Base-by-base conservation (phyloP, 2,329 filamentous ascomycete genomes). In the Aschersonia sp. region DNA sequence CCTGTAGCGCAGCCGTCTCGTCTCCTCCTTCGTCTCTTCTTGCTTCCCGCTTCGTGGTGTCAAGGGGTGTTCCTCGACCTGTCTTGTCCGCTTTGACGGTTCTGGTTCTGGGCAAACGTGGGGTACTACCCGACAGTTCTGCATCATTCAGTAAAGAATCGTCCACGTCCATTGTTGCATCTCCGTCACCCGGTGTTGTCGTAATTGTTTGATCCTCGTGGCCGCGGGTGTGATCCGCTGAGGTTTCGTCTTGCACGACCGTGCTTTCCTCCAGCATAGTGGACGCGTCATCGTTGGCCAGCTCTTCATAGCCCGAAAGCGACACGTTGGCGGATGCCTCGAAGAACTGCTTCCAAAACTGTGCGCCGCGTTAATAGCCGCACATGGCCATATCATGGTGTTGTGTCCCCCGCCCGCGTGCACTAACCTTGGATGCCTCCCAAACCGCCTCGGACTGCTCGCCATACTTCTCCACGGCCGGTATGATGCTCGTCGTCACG, bases 261-360 rank as follows among this genome's bases (percentile, higher is more conserved):
- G 70, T 72, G 61, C 68, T 77, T 58, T 75, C 73, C 20, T 74
- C 71, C 30, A 63, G 66, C 1, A 59, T 68, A 45, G 64, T 70
- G 49, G 59, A 74, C 58, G 76, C 78, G n/a, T 84, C 81, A 47
- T 77, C 80, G 48, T 84, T 81, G 10, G 78, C 78, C 29, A 81
- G 74, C 60, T 94, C 89, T 61, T 95, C 91, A 64, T 98, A 96
- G 31, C 89, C 89, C 0, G 89, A 95, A 9, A 98, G 77, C 9
- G 91, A 95, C 30, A 98, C 91, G 59, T 98, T 97, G 62, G 92
- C 92, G 45, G 89, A 95, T 38, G 92, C 89, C 68, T 98, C 92
- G 66, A 98, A 98, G 72, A 98, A 98, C 71, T 97, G 89, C 67
- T 98, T 98, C 92, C 92, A 98, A 67, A 98, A 98, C 85, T 94